phyloP scores from a whole-genome alignment of 1,139 yeast species.

The Taphrina communis region DNA sequence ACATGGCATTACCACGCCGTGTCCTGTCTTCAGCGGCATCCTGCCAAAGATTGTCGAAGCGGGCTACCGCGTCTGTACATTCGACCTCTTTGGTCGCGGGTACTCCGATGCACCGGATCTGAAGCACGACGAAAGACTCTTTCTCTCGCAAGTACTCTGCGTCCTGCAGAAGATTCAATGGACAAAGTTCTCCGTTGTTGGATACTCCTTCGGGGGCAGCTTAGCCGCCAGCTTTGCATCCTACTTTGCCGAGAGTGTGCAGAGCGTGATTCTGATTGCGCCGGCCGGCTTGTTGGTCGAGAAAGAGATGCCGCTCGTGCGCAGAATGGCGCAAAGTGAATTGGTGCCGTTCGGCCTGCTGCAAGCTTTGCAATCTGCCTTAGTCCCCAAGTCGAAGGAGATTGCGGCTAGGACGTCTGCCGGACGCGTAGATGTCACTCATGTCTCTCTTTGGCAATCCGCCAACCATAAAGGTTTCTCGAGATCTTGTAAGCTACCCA shows the following conservation, averaged over 20 bases:
- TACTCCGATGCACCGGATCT: slow-evolving; percentile 35
- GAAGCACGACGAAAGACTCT: slow-evolving; percentile 28
- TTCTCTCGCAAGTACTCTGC: slow-evolving; percentile 19
- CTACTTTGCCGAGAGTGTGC: slow-evolving; percentile 19
- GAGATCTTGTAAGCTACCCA: slow-evolving; percentile 18
- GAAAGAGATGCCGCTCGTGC: slow-evolving; percentile 1
- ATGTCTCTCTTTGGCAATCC: slow-evolving; percentile 19
- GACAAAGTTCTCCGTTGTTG: slow-evolving; percentile 21
- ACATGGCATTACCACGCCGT: slow-evolving; percentile 41
- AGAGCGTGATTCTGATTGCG: slow-evolving; percentile 33
- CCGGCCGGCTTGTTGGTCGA: slow-evolving; percentile 37
- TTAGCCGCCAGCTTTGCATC: slow-evolving; percentile 34
- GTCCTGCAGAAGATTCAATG: slow-evolving; percentile 36
- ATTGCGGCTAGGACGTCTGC: slow-evolving; percentile 15
- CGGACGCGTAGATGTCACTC: slow-evolving; percentile 17
- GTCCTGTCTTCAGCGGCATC: slow-evolving; percentile 28
- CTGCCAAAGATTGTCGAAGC: slow-evolving; percentile 18
- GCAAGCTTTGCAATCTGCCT: not conserved
- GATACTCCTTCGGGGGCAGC: slow-evolving; percentile 38
- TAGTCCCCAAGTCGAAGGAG: slow-evolving; percentile 30
- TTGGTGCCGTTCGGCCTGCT: slow-evolving; percentile 23
- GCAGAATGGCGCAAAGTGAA: slow-evolving; percentile 17
- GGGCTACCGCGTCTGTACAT: slow-evolving; percentile 34
- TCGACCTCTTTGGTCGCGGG: slow-evolving; percentile 38
- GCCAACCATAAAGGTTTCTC: slow-evolving; percentile 33